Evolutionary conservation across 2,329 filamentous ascomycete genomes (phyloP).

Genomic region (Fusarium mundagurra): DNA sequence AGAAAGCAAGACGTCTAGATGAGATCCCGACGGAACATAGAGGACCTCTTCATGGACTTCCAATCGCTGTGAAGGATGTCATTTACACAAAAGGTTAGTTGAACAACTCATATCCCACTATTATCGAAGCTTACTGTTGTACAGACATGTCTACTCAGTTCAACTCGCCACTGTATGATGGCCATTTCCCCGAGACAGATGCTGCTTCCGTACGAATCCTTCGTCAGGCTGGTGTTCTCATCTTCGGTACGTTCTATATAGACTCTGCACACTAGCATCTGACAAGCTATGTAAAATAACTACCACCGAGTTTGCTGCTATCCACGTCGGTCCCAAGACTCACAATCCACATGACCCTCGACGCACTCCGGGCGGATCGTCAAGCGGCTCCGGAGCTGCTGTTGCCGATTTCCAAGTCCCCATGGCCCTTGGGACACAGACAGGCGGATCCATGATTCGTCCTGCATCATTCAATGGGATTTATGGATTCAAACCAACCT

Average conservation of each 20-base stretch:
- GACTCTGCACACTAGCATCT: not conserved
- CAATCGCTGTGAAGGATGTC: conserved; percentile 69
- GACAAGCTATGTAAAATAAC: conserved; percentile 47
- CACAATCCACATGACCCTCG: conserved; percentile 71
- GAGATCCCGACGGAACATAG: conserved; percentile 56
- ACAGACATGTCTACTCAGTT: conserved; percentile 66
- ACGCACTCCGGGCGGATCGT: conserved; percentile 75
- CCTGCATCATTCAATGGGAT: conserved; percentile 73
- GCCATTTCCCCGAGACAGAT: conserved; percentile 58
- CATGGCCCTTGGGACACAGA: conserved; percentile 72
- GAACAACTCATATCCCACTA: no score
- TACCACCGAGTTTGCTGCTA: conserved; percentile 73
- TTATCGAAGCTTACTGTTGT: not conserved
- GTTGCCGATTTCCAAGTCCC: conserved; percentile 73
- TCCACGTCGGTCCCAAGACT: conserved; percentile 61
- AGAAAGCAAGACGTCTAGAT: conserved; percentile 62
- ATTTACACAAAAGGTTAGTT: conserved; percentile 62
- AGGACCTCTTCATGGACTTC: conserved; percentile 66
- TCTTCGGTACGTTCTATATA: conserved; percentile 50
- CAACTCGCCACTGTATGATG: conserved; percentile 64
- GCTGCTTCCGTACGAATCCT: conserved; percentile 63
- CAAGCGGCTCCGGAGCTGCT: conserved; percentile 73
- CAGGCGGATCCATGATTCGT: conserved; percentile 71
- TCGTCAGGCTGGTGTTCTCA: conserved; percentile 64
- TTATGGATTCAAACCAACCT: conserved; percentile 75